Base-by-base conservation (phyloP, 805 yeast genomes). In the Komagataella populi region DNA sequence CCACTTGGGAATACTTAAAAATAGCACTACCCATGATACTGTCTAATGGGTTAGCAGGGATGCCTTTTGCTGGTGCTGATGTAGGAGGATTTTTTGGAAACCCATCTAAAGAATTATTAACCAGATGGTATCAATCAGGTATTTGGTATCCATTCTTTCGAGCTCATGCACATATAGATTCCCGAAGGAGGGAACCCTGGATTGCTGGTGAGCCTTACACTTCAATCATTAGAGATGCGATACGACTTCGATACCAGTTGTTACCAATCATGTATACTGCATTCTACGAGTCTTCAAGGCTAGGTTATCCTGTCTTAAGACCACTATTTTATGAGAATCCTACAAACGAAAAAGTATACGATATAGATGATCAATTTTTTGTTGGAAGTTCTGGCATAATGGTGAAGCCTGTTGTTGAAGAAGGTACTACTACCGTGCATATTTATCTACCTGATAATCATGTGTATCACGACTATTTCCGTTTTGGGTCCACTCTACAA, bases 51-150 rank as follows among this genome's bases (percentile, higher is more conserved):
- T 70, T 87, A 24, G 87, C 80, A 1, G 96, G 96, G 6, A 83
- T 81, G 81, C 96, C 96, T 30, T 91, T 90, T 68, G 76, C 85
- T 6, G 99, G 99, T 6, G 91, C 96, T 6, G 99, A 93, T 69
- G 91, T 93, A 48, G 98, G 96, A 39, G 99, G 99, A 0, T 93
- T 93, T 62, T 90, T 89, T 61, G 96, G 95, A 3, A 77, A 93
- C 63, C 98, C 99, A 0, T 70, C 81, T 0, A 73, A 77, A 43
- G 98, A 93, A 60, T 68, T 93, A 54, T 70, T 87, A 53, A 77
- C 86, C 0, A 76, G 99, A 60, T 93, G 99, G 99, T 91, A 90
- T 63, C 99, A 93, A 65, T 75, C 95, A 2, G 99, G 97, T 53
- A 78, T 86, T 24, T 91, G 95, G 84, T 90, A 91, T 66, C 99